phyloP scores from a whole-genome alignment of 352 stramenopile genomes.

The Pythium sp. region DNA sequence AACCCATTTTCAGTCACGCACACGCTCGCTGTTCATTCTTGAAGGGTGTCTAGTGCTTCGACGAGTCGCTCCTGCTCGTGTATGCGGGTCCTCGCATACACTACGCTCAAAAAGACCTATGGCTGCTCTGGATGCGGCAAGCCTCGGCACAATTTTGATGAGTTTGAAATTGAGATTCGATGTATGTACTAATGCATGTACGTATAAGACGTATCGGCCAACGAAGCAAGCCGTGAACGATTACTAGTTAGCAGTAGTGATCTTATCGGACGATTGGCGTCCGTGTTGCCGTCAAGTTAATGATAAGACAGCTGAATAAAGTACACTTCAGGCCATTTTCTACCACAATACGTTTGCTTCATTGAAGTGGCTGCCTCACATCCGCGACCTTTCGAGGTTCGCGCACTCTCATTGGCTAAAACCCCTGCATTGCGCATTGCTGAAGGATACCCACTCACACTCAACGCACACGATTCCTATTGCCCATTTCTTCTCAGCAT shows the following conservation, averaged over 20 bases:
- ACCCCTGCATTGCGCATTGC: neutral
- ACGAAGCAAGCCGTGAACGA: too few relatives aligned
- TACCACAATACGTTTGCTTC: neutral
- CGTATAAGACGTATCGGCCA: neutral
- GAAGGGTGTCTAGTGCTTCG: neutral
- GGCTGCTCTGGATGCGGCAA: neutral
- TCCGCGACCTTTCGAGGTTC: conserved; percentile 11
- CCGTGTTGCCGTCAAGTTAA: too few relatives aligned
- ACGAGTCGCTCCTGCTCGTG: neutral
- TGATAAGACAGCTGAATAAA: neutral
- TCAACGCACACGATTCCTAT: neutral
- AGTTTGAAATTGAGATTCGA: neutral
- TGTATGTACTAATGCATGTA: neutral
- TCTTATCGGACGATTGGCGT: too few relatives aligned
- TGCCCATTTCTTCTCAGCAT: neutral
- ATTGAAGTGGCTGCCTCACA: neutral
- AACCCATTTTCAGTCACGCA: too few relatives aligned
- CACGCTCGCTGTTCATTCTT: neutral
- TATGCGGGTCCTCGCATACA: neutral
- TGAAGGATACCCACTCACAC: neutral
- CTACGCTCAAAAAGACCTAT: neutral
- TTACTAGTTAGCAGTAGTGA: too few relatives aligned
- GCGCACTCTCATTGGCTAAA: conserved; percentile 1
- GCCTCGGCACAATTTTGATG: neutral
- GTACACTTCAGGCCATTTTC: neutral